Evolutionary conservation across 345 rosid species (phyloP).

Genomic region (Populus tremula): DNA sequence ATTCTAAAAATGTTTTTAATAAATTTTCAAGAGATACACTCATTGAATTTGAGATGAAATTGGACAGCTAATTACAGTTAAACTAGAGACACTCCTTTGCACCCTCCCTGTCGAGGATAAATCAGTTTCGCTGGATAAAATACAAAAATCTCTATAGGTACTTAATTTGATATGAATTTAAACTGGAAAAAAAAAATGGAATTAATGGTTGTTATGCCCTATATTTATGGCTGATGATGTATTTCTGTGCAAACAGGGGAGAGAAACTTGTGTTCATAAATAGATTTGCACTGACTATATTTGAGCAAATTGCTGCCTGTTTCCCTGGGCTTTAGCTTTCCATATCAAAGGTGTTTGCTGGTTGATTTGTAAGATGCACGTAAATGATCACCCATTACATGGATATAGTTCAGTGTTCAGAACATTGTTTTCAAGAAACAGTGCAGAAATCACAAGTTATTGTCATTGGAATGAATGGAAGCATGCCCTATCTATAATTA

Average conservation of each 20-base stretch:
- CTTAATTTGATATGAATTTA: too few relatives aligned
- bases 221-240: not conserved
- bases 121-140: too few relatives aligned
- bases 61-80: too few relatives aligned
- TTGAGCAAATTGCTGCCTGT: not conserved
- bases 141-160: too few relatives aligned
- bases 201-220: not conserved
- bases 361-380: not conserved
- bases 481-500: not conserved
- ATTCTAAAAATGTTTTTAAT: not conserved
- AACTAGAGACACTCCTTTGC: too few relatives aligned
- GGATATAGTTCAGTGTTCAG: not conserved
- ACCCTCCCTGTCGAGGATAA: too few relatives aligned
- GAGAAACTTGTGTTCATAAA: not conserved
- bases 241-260: not conserved
- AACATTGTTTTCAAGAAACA: not conserved
- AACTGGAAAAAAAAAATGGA: not conserved
- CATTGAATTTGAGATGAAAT: not conserved
- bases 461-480: conserved; percentile 5
- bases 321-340: not conserved
- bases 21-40: not conserved
- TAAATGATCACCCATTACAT: not conserved
- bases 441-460: not conserved
- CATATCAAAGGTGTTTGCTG: not conserved
- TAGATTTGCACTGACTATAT: not conserved